Base-by-base conservation (phyloP, 2,329 filamentous ascomycete species). In the Westerdykella aurantiaca region DNA sequence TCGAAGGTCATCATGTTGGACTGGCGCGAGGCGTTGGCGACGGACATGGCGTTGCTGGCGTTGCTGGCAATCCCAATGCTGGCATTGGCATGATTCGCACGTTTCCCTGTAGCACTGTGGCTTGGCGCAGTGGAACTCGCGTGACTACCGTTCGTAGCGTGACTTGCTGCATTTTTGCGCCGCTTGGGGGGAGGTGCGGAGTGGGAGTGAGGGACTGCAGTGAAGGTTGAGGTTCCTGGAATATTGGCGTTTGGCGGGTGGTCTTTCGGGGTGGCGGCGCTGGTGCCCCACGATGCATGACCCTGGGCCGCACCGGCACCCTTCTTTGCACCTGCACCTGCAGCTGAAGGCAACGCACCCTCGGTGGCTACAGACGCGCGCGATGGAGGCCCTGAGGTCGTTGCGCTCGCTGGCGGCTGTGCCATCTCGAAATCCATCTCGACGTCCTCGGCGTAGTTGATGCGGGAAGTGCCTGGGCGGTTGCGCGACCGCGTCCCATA, bases 401-500 rank as follows among this genome's bases (percentile, higher is more conserved):
- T 73, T 31, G 72, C 64, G 62, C 83, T 85, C 63, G 81, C 81
- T 42, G 72, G 57, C 48, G 80, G 77, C 66, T 61, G 76, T 72
- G 64, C 59, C 55, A 77, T 79, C 60, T 96, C 91, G 66, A 89
- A 88, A 64, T 97, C 93, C 69, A 87, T 82, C 60, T 97, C 91
- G 55, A 90, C 76, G 68, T 96, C 91, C 70, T 98, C 93, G 40
- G 93, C 91, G 69, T 98, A 98, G 70, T 98, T 98, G 53, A 85
- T 83, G 55, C 93, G 86, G 56, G 85, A 78, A 54, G 79, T 81
- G 59, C 86, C 85, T 45, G 80, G 83, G 61, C 90, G 85, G 69
- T 95, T 95, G 66, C 93, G 86, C 57, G 90, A 96, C 59, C 90
- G 85, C 65, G 93, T 98, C 61, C 91, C 91, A 69, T 98, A 96